These are phyloP conservation scores for Solanum ossicruentum DNA, from an alignment of 257 asterid species.

Conservation along the genomic window DNA sequence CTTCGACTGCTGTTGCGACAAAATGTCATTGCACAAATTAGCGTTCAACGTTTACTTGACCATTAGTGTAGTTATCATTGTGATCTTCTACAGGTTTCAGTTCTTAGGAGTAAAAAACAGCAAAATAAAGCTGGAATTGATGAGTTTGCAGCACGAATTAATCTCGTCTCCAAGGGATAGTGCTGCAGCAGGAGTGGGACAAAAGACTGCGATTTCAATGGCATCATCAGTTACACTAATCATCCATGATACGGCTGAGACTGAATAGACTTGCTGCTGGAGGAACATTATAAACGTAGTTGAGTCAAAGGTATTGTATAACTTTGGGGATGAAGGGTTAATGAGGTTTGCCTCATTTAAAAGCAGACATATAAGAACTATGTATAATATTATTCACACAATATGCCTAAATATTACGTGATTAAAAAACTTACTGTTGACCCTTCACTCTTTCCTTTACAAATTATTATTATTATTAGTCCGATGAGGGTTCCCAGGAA, in stretches of 20 bases:
- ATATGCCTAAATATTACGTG: background rate
- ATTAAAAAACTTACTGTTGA: no score
- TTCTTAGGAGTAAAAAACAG: conserved; percentile 29
- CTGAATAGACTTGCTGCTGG: background rate
- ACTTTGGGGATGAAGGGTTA: background rate
- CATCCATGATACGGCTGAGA: background rate
- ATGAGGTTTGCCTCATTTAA: background rate
- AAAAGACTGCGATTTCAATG: background rate
- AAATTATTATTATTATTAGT: no score
- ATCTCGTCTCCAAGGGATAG: conserved; percentile 6
- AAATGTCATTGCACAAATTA: background rate
- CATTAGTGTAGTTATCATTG: background rate
- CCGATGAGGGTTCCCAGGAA: no score
- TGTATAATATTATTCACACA: background rate
- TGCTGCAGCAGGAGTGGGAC: background rate
- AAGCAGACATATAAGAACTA: no score
- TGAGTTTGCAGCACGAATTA: conserved; percentile 38
- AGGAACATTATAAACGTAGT: background rate
- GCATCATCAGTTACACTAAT: background rate
- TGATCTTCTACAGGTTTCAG: conserved; percentile 24
- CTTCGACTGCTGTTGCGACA: background rate
- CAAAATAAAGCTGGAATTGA: conserved; percentile 24
- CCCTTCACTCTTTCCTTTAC: no score
- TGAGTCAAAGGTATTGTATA: background rate
- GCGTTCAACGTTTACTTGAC: background rate